A percentile compares a stretch with the other conserved stretches of the same genome.
phyloP scores from a whole-genome alignment of 176 grass and related monocot species.

The Neostapfia colusana region DNA sequence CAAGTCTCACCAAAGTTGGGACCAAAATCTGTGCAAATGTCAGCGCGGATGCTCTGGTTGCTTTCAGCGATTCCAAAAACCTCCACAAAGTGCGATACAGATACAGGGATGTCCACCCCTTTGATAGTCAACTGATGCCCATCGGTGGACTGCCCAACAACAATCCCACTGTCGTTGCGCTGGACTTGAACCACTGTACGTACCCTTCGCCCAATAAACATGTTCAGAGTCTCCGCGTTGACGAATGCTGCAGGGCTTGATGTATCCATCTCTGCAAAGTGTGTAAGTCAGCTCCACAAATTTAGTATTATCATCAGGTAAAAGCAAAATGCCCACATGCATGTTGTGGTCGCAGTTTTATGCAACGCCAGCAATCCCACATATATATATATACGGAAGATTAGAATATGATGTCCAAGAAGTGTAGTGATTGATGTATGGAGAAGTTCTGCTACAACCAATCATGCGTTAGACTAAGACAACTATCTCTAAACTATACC shows the following conservation, averaged over 20 bases:
- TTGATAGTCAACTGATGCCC: constrained; percentile 70
- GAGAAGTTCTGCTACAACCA: not conserved
- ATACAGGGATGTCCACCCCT: constrained; percentile 40
- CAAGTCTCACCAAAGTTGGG: constrained; percentile 66
- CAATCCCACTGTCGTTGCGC: constrained; percentile 50
- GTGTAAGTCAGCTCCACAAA: not conserved
- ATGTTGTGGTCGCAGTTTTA: not conserved
- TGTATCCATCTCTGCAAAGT: constrained; percentile 72
- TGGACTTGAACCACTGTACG: constrained; percentile 80
- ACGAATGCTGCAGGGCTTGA: constrained; percentile 71
- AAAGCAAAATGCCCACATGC: not conserved
- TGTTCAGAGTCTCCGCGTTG: constrained; percentile 70
- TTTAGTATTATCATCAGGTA: not conserved
- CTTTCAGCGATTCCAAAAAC: constrained; percentile 77
- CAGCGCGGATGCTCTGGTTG: constrained; percentile 63
- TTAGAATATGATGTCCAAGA: not conserved
- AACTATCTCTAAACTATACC: not conserved
- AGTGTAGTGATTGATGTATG: not conserved
- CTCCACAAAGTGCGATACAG: constrained; percentile 61
- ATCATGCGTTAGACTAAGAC: not conserved
- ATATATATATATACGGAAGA: constrained; percentile 1
- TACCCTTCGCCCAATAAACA: constrained; percentile 67
- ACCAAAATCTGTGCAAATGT: constrained; percentile 87
- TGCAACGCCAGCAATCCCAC: not conserved
- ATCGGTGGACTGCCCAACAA: constrained; percentile 70